Evolutionary conservation across 108 stramenopile species (phyloP), one percentile per base, ranked within the genome.

Genomic region (Cyclostephanos tholiformis): DNA sequence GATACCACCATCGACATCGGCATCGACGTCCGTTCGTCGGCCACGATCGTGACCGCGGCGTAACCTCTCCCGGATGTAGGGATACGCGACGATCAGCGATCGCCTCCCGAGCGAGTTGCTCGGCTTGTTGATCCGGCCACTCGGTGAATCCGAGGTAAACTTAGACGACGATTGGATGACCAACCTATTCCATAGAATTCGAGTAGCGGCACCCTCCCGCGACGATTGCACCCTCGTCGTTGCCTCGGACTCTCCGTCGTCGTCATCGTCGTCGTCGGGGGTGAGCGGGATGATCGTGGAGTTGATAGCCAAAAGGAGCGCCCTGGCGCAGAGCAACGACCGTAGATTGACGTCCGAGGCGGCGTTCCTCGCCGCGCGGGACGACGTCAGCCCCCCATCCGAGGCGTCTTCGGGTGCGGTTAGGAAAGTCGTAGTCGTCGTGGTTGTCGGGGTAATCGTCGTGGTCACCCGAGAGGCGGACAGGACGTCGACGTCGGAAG

Each of bases 171-270:
- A 12, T 6, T 19, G 30, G 16, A 38, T 17, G 16, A 71, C 65
- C 1, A 78, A 27, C 39, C 65, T 55, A 66, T 78, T 72, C 77
- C 77, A 78, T 52, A 78, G 23, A 53, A 78, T 72, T 23, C 58
- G 71, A 52, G 69, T 78, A 11, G 44, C 70, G 30, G 58, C 32
- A 19, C 58, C 41, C 30, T 39, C 52, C 19, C 22, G 59, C 13
- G 27, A 49, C 36, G 19, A 29, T 26, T 48, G 63, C 52, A 29
- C 41, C 39, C n/a, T 51, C 30, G 27, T 29, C 20, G 8, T 66
- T 38, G 41, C 53, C 48, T 36, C 62, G 12, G 44, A 59, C 5
- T 52, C 41, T 20, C 64, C 14, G 41, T 44, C 39, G 8, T 67
- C 67, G 17, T 69, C 67, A 13, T 20, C 30, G 20, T 17, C 56